phyloP scores from a whole-genome alignment of 2,329 filamentous ascomycete genomes.

The Chalara sp. region DNA sequence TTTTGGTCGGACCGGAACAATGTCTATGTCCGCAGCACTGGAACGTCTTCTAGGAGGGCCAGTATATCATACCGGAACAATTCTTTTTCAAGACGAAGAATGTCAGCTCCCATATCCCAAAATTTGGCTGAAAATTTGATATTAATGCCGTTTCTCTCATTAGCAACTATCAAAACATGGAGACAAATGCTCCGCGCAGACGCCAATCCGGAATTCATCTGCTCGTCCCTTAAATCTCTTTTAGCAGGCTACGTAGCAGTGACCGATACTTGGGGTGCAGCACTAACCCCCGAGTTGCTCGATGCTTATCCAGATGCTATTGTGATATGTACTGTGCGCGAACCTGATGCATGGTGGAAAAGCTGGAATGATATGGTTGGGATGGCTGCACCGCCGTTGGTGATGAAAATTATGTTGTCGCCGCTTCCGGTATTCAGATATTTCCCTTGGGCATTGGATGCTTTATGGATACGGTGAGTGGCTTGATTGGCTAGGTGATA shows the following conservation, averaged over 20 bases:
- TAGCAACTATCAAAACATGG: conserved; percentile 1
- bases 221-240: not conserved
- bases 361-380: conserved; percentile 14
- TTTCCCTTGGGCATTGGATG: conserved; percentile 4
- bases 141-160: not conserved
- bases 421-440: not conserved
- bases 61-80: conserved; percentile 3
- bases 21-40: conserved; percentile 4
- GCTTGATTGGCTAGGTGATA: not conserved
- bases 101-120: not conserved
- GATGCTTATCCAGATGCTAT: conserved; percentile 24
- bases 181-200: not conserved
- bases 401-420: not conserved
- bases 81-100: not conserved
- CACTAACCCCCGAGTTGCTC: conserved; percentile 23
- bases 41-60: conserved; percentile 6
- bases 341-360: conserved; percentile 22
- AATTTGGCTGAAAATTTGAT: not conserved
- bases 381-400: not conserved
- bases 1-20: conserved; percentile 1
- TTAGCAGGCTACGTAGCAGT: conserved; percentile 20
- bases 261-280: conserved; percentile 17
- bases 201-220: not conserved
- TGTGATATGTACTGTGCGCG: conserved; percentile 23
- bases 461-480: not conserved